These are phyloP conservation scores for Claviceps sp. DNA, from an alignment of 2,329 filamentous ascomycete genomes.

Conservation along the genomic window DNA sequence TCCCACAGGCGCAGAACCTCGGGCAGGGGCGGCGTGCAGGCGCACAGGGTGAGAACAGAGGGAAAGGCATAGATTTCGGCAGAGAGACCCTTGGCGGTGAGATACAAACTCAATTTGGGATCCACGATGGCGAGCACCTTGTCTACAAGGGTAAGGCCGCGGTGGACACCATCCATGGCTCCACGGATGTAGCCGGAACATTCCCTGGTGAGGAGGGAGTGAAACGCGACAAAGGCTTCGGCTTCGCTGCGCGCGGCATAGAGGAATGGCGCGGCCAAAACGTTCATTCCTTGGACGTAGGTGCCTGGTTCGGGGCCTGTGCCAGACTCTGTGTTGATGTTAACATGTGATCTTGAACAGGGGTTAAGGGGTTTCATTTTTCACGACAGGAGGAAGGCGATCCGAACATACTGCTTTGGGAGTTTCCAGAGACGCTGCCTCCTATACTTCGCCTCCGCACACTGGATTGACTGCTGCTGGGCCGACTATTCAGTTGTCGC, in stretches of 20 bases:
- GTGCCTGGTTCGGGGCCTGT: conserved; percentile 55
- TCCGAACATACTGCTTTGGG: conserved; percentile 27
- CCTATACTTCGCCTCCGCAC: conserved; percentile 19
- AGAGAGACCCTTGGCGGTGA: conserved; percentile 75
- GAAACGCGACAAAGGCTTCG: conserved; percentile 85
- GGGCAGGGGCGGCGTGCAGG: conserved; percentile 86
- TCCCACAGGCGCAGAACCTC: conserved; percentile 94
- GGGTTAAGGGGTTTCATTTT: not conserved
- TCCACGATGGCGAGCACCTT: conserved; percentile 86
- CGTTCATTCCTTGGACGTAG: conserved; percentile 98
- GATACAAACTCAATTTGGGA: conserved; percentile 69
- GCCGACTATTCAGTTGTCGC: conserved; percentile 19
- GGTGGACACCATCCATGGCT: conserved; percentile 94
- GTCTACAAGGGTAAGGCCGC: conserved; percentile 80
- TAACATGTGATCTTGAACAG: not conserved
- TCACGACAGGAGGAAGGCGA: not conserved
- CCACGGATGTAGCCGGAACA: conserved; percentile 89
- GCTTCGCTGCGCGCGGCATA: conserved; percentile 91
- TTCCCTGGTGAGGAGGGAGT: conserved; percentile 74
- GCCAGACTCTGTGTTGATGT: conserved; percentile 46
- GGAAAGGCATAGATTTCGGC: conserved; percentile 96
- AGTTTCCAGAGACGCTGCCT: conserved; percentile 22
- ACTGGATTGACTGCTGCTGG: conserved; percentile 24
- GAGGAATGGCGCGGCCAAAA: conserved; percentile 86
- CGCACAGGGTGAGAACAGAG: conserved; percentile 84